Percentiles rank a stretch among this genome's conserved stretches.
Conservation (phyloP, 1,139 yeast species). For the Protomyces inouyei region DNA sequence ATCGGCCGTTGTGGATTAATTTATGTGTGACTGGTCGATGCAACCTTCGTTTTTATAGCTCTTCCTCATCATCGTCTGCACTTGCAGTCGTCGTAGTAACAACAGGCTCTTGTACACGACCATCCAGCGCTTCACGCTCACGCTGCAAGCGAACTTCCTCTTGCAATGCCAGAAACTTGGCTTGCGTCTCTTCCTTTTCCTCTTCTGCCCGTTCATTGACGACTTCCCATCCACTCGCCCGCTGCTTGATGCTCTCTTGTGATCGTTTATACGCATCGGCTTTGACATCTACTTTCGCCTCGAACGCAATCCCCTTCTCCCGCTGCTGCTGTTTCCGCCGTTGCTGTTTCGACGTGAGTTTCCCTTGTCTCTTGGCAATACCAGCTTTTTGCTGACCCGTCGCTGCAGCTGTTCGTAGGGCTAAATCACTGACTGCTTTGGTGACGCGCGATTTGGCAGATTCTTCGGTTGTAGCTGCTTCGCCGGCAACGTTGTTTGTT, state of each 20-base stretch:
- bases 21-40: too few species aligned
- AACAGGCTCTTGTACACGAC: background rate
- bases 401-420: slow-evolving; percentile 10
- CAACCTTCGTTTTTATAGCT: background rate
- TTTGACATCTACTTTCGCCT: slow-evolving; percentile 16
- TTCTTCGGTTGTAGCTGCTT: background rate
- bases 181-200: slow-evolving; percentile 1
- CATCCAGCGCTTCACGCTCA: background rate
- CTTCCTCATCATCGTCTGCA: background rate
- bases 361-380: background rate
- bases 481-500: background rate
- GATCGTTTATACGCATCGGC: slow-evolving; percentile 22
- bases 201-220: slow-evolving; percentile 15
- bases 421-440: slow-evolving; percentile 9
- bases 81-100: background rate
- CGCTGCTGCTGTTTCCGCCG: slow-evolving; percentile 11
- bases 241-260: slow-evolving; percentile 11
- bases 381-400: background rate
- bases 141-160: background rate
- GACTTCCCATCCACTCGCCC: slow-evolving; percentile 20
- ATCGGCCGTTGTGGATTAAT: background rate
- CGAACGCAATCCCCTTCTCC: slow-evolving; percentile 12
- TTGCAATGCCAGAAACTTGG: background rate
- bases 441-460: slow-evolving; percentile 14
- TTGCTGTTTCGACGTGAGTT: slow-evolving; percentile 16